Conservation (phyloP, 2,329 filamentous ascomycete genomes). For the Beauveria australis region DNA sequence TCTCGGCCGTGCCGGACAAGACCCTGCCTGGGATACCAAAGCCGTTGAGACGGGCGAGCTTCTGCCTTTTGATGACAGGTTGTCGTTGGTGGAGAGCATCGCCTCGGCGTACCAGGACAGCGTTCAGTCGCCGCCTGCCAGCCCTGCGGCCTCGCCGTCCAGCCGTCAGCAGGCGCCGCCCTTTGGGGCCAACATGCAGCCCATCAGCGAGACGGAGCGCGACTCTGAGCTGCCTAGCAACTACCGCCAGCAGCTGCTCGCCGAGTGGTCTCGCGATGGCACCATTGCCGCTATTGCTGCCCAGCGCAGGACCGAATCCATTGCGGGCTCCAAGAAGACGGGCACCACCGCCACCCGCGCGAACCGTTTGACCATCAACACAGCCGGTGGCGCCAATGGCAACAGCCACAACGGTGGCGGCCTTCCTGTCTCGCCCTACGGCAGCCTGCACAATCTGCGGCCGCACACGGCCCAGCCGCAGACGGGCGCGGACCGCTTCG, state of each 20-base stretch:
- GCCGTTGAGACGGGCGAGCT: conserved; percentile 56
- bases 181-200: conserved; percentile 44
- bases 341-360: conserved; percentile 46
- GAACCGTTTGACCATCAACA: conserved; percentile 52
- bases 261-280: conserved; percentile 70
- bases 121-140: conserved; percentile 55
- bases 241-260: conserved; percentile 67
- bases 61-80: conserved; percentile 66
- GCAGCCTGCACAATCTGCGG: conserved; percentile 42
- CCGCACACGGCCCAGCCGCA: conserved; percentile 37
- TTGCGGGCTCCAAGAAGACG: conserved; percentile 65
- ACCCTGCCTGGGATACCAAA: conserved; percentile 39
- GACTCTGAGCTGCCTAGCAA: conserved; percentile 54
- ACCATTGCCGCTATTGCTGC: conserved; percentile 62
- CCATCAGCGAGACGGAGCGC: conserved; percentile 27
- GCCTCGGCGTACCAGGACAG: conserved; percentile 60
- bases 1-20: conserved; percentile 36
- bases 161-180: conserved; percentile 48
- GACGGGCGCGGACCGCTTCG: conserved; percentile 22
- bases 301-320: conserved; percentile 61
- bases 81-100: conserved; percentile 65
- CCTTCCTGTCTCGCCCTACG: conserved; percentile 36
- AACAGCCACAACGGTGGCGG: conserved; percentile 29
- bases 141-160: conserved; percentile 61
- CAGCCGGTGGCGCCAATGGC: conserved; percentile 23